phyloP scores from a whole-genome alignment of 2,329 filamentous ascomycete species.

The Aaosphaeria pasadenensis region DNA sequence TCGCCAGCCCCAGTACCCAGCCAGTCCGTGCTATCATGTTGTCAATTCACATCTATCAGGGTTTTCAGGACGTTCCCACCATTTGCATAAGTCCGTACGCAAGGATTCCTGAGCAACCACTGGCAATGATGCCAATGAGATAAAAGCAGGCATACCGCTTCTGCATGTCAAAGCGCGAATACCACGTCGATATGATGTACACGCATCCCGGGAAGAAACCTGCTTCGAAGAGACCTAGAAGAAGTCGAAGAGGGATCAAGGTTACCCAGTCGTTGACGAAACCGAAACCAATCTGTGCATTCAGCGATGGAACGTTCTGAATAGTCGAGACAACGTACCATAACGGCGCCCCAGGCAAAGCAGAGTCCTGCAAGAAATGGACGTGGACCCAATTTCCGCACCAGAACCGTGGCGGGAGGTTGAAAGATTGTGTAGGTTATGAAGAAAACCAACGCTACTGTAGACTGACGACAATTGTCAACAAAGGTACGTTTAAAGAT shows the following conservation, averaged over 20 bases:
- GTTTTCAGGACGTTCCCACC: conserved; percentile 8
- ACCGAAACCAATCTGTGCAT: conserved; percentile 14
- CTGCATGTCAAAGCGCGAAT: conserved; percentile 35
- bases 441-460: conserved; percentile 52
- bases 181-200: conserved; percentile 37
- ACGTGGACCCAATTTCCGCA: conserved; percentile 31
- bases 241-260: conserved; percentile 28
- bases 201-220: conserved; percentile 34
- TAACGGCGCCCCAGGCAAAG: conserved; percentile 17
- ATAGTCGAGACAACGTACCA: conserved; percentile 3
- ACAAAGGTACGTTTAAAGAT: no score
- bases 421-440: conserved; percentile 52
- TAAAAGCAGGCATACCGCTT: conserved; percentile 42
- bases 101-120: conserved; percentile 32
- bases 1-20: not conserved
- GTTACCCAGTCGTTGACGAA: conserved; percentile 29
- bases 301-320: no score
- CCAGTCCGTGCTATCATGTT: not conserved
- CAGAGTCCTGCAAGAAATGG: conserved; percentile 14
- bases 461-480: conserved; percentile 16
- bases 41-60: conserved; percentile 21
- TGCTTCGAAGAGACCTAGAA: conserved; percentile 24
- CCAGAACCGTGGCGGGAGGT: conserved; percentile 49
- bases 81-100: conserved; percentile 32
- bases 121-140: conserved; percentile 15